Conservation (phyloP, 1,284 basidiomycete species). For the Pisolithus thermaeus region DNA sequence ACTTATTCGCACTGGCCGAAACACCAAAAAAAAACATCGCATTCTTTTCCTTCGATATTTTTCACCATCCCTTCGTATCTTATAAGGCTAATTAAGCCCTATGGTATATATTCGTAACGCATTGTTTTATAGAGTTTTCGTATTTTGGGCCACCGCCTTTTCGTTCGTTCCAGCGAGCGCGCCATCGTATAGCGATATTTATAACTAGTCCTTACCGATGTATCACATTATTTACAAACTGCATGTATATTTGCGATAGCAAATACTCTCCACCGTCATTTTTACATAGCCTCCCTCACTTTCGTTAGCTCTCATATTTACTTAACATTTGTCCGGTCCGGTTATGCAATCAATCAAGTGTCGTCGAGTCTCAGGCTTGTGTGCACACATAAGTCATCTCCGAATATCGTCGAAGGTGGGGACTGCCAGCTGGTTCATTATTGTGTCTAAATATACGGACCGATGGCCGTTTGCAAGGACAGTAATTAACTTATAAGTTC, state of each 20-base stretch:
- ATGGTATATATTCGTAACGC: background rate
- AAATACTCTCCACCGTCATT: background rate
- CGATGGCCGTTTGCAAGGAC: too few species aligned
- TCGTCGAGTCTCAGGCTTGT: too few species aligned
- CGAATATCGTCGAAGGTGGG: too few species aligned
- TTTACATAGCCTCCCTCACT: too few species aligned
- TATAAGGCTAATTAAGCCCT: background rate
- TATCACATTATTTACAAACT: background rate
- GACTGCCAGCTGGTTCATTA: too few species aligned
- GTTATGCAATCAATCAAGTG: too few species aligned
- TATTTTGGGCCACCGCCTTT: background rate
- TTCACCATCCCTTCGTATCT: background rate
- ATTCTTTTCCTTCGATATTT: background rate
- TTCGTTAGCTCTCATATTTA: too few species aligned
- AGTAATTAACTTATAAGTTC: too few species aligned
- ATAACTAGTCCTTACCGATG: background rate
- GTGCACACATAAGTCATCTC: too few species aligned
- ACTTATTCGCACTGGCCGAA: background rate
- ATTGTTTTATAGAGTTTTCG: background rate
- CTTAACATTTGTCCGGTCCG: too few species aligned
- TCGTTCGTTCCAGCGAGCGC: background rate
- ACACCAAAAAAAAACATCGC: too few species aligned
- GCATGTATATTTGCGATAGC: background rate
- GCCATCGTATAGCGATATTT: background rate
- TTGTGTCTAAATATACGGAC: too few species aligned